These are phyloP conservation scores for Aspergillus kassunensis DNA, from an alignment of 495 filamentous ascomycete species.

Conservation along the genomic window DNA sequence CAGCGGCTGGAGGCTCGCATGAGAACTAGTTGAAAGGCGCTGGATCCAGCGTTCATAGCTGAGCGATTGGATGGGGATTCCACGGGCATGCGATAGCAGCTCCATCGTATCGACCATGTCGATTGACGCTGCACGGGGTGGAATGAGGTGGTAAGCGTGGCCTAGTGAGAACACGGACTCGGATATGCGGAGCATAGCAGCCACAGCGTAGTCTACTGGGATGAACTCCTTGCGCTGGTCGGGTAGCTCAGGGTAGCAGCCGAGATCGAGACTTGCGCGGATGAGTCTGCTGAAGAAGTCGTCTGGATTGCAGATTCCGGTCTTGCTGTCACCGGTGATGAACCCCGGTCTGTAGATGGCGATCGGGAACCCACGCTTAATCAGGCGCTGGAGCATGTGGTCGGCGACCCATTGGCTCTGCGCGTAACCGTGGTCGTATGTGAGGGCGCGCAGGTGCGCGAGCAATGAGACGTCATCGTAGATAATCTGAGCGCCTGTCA, in stretches of 20 bases:
- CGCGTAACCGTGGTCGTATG: slow-evolving; percentile 12
- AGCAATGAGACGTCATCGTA: slow-evolving; percentile 10
- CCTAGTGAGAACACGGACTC: background rate
- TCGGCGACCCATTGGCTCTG: slow-evolving; percentile 19
- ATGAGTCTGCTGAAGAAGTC: slow-evolving; percentile 16
- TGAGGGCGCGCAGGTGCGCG: background rate
- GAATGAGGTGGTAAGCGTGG: background rate
- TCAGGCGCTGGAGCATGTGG: slow-evolving; percentile 11
- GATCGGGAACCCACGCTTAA: slow-evolving; percentile 13
- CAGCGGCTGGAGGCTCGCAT: background rate
- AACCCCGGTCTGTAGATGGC: slow-evolving; percentile 14
- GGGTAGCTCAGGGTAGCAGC: slow-evolving; percentile 12
- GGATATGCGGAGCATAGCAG: slow-evolving; percentile 10
- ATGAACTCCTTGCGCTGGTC: slow-evolving; percentile 9
- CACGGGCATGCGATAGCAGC: background rate
- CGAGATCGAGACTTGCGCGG: slow-evolving; percentile 5
- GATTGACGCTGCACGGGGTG: background rate
- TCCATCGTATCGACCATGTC: background rate
- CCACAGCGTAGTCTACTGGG: slow-evolving; percentile 14
- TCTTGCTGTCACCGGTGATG: slow-evolving; percentile 11
- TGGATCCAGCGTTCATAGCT: slow-evolving; percentile 6
- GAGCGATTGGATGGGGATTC: background rate
- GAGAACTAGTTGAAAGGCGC: background rate
- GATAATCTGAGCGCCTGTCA: background rate
- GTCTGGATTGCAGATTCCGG: slow-evolving; percentile 14